phyloP scores from a whole-genome alignment of 139 green algal genomes.

The Parachlorella kessleri region DNA sequence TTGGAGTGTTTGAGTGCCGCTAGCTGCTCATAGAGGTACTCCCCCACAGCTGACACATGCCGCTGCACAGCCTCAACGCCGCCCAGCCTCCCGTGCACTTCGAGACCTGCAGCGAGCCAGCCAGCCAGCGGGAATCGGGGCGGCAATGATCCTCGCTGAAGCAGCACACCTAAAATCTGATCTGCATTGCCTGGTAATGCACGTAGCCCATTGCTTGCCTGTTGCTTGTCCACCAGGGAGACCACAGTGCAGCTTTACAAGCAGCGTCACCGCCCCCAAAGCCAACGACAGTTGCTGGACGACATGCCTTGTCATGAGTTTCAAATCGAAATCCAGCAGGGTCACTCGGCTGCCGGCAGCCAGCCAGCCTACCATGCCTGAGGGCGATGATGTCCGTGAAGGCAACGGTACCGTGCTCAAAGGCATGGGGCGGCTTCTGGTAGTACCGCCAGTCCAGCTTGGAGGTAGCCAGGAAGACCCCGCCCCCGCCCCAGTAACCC shows the following conservation, averaged over 20 bases:
- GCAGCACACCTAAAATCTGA: too few relatives aligned
- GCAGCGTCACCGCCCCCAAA: too few relatives aligned
- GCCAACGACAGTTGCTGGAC: too few relatives aligned
- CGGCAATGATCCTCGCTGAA: too few relatives aligned
- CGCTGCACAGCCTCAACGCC: constrained; percentile 48
- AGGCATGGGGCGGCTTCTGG: constrained; percentile 41
- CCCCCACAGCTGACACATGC: constrained; percentile 38
- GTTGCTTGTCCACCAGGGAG: too few relatives aligned
- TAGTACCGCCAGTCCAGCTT: constrained; percentile 66
- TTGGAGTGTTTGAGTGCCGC: constrained; percentile 64
- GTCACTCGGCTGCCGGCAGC: too few relatives aligned
- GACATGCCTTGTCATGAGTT: too few relatives aligned
- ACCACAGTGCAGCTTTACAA: too few relatives aligned
- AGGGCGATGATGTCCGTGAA: constrained; percentile 79
- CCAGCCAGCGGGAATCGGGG: too few relatives aligned
- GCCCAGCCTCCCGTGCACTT: constrained; percentile 56
- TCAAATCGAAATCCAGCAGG: too few relatives aligned
- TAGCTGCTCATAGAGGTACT: constrained; percentile 37
- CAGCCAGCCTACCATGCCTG: constrained; percentile 55
- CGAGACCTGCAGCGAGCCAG: constrained; percentile 52
- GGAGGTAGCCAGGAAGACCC: constrained; percentile 66
- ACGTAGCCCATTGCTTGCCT: too few relatives aligned
- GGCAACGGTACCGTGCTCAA: constrained; percentile 77
- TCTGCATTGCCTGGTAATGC: too few relatives aligned
- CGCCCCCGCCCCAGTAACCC: constrained; percentile 76